A percentile compares a stretch with the other conserved stretches of the same genome.
Evolutionary conservation across 345 rosid genomes (phyloP).

Genomic region (Gossypium bickii): DNA sequence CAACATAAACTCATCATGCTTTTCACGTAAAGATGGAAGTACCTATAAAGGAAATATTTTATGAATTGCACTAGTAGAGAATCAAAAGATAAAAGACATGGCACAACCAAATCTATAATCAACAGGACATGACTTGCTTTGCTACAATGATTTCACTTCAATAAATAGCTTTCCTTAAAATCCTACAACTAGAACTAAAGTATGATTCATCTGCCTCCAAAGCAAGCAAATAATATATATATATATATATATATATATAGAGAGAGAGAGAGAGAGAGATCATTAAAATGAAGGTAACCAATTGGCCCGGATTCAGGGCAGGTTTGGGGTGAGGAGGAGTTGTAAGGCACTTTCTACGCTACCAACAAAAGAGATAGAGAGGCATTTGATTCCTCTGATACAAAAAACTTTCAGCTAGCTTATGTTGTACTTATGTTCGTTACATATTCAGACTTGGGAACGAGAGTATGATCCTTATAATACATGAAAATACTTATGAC

Average conservation of each 20-base stretch:
- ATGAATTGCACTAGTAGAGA: neutral
- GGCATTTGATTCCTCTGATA: neutral
- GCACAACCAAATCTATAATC: neutral
- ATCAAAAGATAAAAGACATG: neutral
- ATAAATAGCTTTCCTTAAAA: neutral
- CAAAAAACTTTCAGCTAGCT: neutral
- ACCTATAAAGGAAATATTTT: slow-evolving; percentile 16
- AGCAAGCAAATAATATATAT: neutral
- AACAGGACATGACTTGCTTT: neutral
- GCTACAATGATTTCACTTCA: neutral
- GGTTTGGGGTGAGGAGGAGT: neutral
- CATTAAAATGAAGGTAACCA: neutral
- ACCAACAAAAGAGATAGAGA: neutral
- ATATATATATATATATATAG: neutral
- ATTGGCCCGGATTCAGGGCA: neutral
- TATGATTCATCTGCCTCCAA: neutral
- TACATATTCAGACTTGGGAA: no score
- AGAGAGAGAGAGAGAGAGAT: no score
- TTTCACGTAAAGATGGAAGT: slow-evolving; percentile 41
- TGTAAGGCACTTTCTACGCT: no score
- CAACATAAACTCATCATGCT: slow-evolving; percentile 45
- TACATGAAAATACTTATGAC: neutral
- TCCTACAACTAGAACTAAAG: neutral
- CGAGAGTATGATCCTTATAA: neutral
- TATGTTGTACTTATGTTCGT: neutral